A percentile compares a stretch with the other conserved stretches of the same genome.
phyloP scores from a whole-genome alignment of 306 rosid genomes.

The Corylus avellana region DNA sequence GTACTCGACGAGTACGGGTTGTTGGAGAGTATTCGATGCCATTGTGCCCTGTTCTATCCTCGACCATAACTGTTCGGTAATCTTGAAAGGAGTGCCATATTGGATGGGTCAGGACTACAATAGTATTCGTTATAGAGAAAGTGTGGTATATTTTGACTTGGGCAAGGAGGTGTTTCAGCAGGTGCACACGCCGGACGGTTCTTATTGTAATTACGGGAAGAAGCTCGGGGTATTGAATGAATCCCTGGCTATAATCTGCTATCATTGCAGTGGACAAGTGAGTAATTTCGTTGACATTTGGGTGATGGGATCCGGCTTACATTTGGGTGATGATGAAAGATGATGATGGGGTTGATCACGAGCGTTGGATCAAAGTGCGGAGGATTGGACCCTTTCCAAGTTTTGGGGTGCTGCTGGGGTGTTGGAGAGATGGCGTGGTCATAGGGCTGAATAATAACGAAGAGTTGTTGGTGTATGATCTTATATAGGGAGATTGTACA shows the following conservation, averaged over 20 bases:
- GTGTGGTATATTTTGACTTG: slow-evolving; percentile 11
- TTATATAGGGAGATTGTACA: too few relatives aligned
- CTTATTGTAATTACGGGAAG: background rate
- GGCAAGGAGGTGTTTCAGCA: background rate
- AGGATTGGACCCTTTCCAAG: too few relatives aligned
- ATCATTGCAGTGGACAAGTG: background rate
- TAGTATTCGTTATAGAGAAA: background rate
- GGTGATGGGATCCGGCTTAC: too few relatives aligned
- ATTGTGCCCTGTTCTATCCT: background rate
- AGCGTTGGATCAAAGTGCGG: too few relatives aligned
- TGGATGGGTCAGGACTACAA: background rate
- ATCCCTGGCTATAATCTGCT: background rate
- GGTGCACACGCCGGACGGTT: background rate
- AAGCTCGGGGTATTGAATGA: background rate
- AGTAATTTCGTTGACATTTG: too few relatives aligned
- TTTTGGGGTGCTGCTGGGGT: too few relatives aligned
- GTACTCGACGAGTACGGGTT: background rate
- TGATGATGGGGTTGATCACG: too few relatives aligned
- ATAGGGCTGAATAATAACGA: too few relatives aligned
- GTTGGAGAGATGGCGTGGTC: too few relatives aligned
- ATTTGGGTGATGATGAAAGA: too few relatives aligned
- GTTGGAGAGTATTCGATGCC: slow-evolving; percentile 5
- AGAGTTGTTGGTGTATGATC: too few relatives aligned
- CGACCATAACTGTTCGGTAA: background rate
- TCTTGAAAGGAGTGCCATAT: slow-evolving; percentile 12